Evolutionary conservation across 257 asterid species (phyloP).

Genomic region (Jacaranda mimosifolia): DNA sequence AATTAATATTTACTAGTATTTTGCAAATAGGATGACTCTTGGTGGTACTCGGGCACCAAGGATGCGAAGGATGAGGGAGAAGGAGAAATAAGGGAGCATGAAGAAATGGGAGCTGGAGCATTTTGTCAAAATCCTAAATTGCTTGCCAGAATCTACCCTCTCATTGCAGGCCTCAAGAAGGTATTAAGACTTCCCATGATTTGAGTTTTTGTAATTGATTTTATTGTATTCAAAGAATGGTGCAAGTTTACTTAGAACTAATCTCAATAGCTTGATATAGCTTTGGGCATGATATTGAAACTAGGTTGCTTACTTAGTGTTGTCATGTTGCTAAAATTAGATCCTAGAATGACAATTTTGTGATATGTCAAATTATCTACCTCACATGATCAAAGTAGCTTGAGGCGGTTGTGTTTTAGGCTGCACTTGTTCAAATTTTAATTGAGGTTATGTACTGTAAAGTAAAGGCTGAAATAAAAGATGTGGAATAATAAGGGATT

Average conservation of each 20-base stretch:
- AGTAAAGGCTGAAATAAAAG: neutral
- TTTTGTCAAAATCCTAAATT: slow-evolving; percentile 75
- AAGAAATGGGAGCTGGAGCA: slow-evolving; percentile 77
- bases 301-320: neutral
- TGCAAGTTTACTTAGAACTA: neutral
- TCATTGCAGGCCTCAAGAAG: slow-evolving; percentile 98
- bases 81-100: slow-evolving; percentile 65
- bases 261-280: neutral
- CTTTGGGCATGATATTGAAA: neutral
- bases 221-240: neutral
- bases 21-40: slow-evolving; percentile 79
- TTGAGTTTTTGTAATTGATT: neutral
- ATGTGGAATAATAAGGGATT: neutral
- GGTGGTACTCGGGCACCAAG: slow-evolving; percentile 77
- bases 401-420: neutral
- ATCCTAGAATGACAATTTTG: neutral
- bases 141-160: slow-evolving; percentile 68
- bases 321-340: neutral
- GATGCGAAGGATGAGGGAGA: slow-evolving; percentile 88
- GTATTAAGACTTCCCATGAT: slow-evolving; percentile 41
- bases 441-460: neutral
- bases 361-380: slow-evolving; percentile 18
- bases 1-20: slow-evolving; percentile 82
- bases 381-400: slow-evolving; percentile 1
- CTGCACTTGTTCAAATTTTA: slow-evolving; percentile 14